Conservation (phyloP, 176 grass and related monocot genomes). For the Hyparrhenia diplandra region DNA sequence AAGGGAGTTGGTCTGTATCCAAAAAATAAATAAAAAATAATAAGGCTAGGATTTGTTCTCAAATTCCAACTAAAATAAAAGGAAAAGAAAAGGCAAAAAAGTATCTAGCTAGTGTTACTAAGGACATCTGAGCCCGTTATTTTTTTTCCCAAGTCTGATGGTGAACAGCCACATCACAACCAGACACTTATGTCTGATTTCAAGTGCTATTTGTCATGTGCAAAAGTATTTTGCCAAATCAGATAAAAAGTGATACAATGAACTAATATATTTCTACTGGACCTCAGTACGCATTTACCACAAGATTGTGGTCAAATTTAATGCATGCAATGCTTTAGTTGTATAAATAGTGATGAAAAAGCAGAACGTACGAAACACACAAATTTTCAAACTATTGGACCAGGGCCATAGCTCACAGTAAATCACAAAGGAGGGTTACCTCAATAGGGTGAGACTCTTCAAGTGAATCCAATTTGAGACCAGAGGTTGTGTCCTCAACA, state of each 20-base stretch:
- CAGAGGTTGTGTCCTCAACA: constrained; percentile 59
- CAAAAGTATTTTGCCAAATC: neutral
- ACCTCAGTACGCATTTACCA: neutral
- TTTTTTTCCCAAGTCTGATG: neutral
- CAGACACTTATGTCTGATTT: neutral
- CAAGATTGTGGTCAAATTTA: neutral
- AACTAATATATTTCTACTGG: neutral
- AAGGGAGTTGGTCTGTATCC: neutral
- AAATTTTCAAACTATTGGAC: neutral
- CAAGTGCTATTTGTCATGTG: no score
- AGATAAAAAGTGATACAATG: neutral
- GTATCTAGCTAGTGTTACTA: neutral
- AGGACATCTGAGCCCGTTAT: neutral
- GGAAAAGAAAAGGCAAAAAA: neutral
- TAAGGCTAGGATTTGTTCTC: neutral
- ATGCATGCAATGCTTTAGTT: neutral
- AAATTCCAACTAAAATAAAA: neutral
- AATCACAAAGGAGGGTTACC: constrained; percentile 37
- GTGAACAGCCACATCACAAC: neutral
- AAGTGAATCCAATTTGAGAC: constrained; percentile 79
- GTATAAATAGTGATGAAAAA: neutral
- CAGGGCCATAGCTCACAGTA: neutral
- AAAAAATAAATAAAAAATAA: neutral
- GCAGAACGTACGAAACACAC: no score
- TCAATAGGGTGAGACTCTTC: constrained; percentile 95